Base-by-base conservation (phyloP, 2,329 filamentous ascomycete species). In the Pestalotiopsis sp. region DNA sequence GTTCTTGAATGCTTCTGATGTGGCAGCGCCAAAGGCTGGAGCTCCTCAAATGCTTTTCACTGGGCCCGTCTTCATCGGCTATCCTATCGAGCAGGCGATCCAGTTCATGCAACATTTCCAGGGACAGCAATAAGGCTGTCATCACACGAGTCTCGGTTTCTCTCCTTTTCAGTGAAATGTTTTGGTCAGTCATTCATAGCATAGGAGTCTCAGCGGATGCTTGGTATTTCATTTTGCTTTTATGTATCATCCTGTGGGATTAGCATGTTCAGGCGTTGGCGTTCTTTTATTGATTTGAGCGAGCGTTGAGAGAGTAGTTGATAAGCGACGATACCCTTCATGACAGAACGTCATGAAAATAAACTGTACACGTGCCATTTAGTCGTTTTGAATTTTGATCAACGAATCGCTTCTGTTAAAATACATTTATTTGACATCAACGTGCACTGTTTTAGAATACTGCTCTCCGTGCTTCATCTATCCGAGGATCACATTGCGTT, bases 31-130 rank as follows among this genome's bases (percentile, higher is more conserved):
- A 79, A 82, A 72, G 75, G 75, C 66, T 73, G 77, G 74, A 11
- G 73, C 71, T 11, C 88, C 93, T 11, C 91, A 92, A 74, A 92
- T 98, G 88, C 85, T 97, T 0, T 97, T 98, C 77, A 97, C 93
- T 9, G 95, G 95, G 0, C 95, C 95, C 0, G 94, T 98, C 0
- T 98, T 98, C 76, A 94, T 98, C 74, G 95, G 95, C 0, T 98
- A 97, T 76, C 90, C 92, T 11, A 88, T 94, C 70, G 93, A 97
- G 69, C 91, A 97, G 77, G 92, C 93, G n/a, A 87, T 93, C 27
- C 85, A 89, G 67, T 86, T 97, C 65, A 87, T 97, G 84, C 90
- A 92, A 73, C 85, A 89, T 67, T 86, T 84, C 69, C 85, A 84
- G 78, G 74, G 66, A 63, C 66, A 67, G 66, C 66, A 67, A 39